Evolutionary conservation across 805 yeast species (phyloP), one percentile per base, ranked within the genome.

Genomic region (Trichomonascus vanleenenianus): DNA sequence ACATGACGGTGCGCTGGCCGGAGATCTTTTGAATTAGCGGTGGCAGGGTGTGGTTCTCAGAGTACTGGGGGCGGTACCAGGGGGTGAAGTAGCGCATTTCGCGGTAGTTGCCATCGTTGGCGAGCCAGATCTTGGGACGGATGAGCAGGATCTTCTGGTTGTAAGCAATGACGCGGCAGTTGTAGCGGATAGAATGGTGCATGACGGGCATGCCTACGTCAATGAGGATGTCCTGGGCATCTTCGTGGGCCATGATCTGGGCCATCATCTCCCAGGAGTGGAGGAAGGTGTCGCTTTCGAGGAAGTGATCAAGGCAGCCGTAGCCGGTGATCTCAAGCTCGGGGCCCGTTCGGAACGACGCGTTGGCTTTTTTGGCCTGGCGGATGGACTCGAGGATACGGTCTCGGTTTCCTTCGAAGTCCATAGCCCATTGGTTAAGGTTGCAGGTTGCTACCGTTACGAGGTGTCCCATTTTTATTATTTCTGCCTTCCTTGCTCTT

Each of bases 31-130:
- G 78, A 45, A 93, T 78, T 53, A 70, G 60, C 45, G 81, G 72
- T 2, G 98, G 98, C 48, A 94, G 71, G 27, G 74, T 67, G 57
- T 73, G 83, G 43, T 73, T 73, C 62, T 93, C 97, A 39, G 81
- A 83, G 50, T 79, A 75, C 54, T 82, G 78, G 2, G 88, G 78
- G 44, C 86, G 77, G 57, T 78, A 68, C 98, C 98, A 93, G 10
- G 97, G 96, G 0, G 95, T 85, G 64, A 93, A 93, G 63, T 81
- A 87, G 56, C 99, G 75, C 97, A 93, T 89, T 64, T 93, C 99
- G 42, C 98, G 77, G 67, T 94, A 93, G 62, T 93, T 93, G 0
- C 99, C 99, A 67, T 93, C 98, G 61, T 93, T 94, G 14, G 97
- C 97, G 42, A 93, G 73, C 76, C 88, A 82, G 39, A 93, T 60